Percentiles rank a stretch among this genome's conserved stretches.
Evolutionary conservation across 176 grass and related monocot species (phyloP).

Genomic region (Guadua angustifolia): DNA sequence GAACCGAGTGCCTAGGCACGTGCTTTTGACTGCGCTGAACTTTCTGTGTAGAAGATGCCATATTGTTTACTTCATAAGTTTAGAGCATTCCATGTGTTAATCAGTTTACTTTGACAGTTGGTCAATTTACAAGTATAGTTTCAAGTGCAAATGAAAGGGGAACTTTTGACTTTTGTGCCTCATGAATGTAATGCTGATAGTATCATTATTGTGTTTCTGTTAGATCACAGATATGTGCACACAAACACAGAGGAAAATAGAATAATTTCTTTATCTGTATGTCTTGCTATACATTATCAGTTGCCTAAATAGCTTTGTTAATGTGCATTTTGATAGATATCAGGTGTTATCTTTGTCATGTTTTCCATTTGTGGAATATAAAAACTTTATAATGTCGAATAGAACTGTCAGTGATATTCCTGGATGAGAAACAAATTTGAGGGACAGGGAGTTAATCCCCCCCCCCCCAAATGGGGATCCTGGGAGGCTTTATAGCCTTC

Average conservation of each 20-base stretch:
- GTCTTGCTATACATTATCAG: background rate
- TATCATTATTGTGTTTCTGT: background rate
- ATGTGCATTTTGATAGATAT: background rate
- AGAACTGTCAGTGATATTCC: background rate
- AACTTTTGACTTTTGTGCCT: background rate
- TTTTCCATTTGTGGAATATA: background rate
- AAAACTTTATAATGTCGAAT: background rate
- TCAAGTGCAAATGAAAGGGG: background rate
- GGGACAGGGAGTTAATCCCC: background rate
- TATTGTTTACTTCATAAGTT: conserved; percentile 25
- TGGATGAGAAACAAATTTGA: background rate
- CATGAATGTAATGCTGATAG: background rate
- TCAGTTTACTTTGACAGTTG: background rate
- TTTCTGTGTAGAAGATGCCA: background rate
- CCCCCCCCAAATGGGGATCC: background rate
- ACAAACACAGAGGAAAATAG: background rate
- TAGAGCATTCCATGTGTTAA: background rate
- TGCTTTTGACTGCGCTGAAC: background rate
- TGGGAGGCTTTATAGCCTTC: background rate
- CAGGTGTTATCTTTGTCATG: background rate
- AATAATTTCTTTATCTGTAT: background rate
- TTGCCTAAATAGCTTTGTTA: background rate
- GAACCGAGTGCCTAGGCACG: background rate
- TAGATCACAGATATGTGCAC: background rate
- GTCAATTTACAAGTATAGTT: conserved; percentile 21